Conservation (phyloP, 495 filamentous ascomycete species). For the Endocarpon pusillum region DNA sequence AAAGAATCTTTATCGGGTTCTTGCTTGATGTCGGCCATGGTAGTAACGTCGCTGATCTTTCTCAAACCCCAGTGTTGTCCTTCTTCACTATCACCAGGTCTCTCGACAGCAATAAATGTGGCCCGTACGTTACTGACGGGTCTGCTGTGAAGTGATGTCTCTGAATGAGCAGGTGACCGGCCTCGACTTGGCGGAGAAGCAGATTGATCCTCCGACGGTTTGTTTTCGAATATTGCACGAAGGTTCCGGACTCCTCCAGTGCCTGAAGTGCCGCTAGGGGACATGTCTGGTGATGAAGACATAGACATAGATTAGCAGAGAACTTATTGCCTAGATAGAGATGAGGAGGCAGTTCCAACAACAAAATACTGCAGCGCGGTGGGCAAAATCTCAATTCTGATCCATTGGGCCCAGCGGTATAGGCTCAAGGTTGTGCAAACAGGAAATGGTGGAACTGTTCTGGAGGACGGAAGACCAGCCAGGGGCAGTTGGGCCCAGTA, state of each 20-base stretch:
- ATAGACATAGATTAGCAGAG: too few relatives aligned
- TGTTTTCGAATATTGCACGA: conserved; percentile 77
- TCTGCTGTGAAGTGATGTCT: conserved; percentile 28
- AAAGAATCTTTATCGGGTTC: background rate
- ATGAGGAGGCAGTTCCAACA: too few relatives aligned
- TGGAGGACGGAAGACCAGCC: too few relatives aligned
- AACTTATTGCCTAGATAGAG: too few relatives aligned
- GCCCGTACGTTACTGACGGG: conserved; percentile 66
- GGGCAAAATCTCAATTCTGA: too few relatives aligned
- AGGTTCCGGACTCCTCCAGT: conserved; percentile 54
- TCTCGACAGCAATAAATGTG: conserved; percentile 67
- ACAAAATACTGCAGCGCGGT: too few relatives aligned
- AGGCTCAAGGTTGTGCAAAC: too few relatives aligned
- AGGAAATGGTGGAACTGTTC: too few relatives aligned
- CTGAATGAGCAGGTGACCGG: conserved; percentile 44
- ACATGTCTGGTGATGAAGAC: too few relatives aligned
- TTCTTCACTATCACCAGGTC: conserved; percentile 19
- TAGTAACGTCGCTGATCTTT: conserved; percentile 15
- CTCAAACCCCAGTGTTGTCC: conserved; percentile 18
- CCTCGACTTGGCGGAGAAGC: conserved; percentile 54
- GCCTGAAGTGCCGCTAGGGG: too few relatives aligned
- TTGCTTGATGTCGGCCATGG: conserved; percentile 2
- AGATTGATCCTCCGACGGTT: conserved; percentile 29
- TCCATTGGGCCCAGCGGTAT: too few relatives aligned
- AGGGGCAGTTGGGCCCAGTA: too few relatives aligned